Base-by-base conservation (phyloP, 768 basidiomycete species). In the Galerina marginata region DNA sequence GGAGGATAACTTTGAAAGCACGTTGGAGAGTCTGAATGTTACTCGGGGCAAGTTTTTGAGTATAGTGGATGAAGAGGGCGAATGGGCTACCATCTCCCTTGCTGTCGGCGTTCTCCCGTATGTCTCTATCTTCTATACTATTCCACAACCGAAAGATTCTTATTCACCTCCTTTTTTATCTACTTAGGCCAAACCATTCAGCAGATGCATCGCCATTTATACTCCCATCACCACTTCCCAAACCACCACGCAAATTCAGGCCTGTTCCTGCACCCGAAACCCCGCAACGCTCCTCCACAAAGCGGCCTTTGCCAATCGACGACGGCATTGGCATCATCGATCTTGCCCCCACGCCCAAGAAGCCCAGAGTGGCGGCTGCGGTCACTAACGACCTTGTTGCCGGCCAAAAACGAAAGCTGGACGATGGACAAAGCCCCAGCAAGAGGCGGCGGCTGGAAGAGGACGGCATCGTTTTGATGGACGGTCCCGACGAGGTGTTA, bases 51-150 rank as follows among this genome's bases (percentile, higher is more conserved):
- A 89, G 76, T 96, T 97, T 77, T 69, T 99, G 69, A 87, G 88
- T 4, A 90, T 98, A 37, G 88, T 88, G 4, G 95, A 98, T 71
- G 95, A 97, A 67, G 93, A 96, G 33, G 91, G 85, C 5, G 88
- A 87, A 59, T 83, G 79, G 73, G 86, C 81, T 9, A 92, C 90
- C 2, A 83, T 96, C 29, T 81, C 87, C 6, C 80, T 96, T 15
- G 90, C 84, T 0, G 69, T 96, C 43, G 84, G 86, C 50, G 74
- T 76, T 25, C 78, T 93, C 56, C 88, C 92, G 92, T 94, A 67
- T 71, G 92, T 86, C 78, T 78, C 33, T 36, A 16, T 55, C 39
- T 10, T 49, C 16, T 9, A 29, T 38, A 48, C 39, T 39, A n/a
- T 6, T 47, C 26, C 26, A 6, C 66, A 37, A 20, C 56, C n/a